Conservation (phyloP, 164 flowering plant genomes). For the grape (Vitis vinifera) region ASM3070453v1 NC_081818.1:5806501-5807000, state of each 20-base stretch:
- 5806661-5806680: slow-evolving; percentile 20
- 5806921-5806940: slow-evolving; percentile 39
- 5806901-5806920: slow-evolving; percentile 37
- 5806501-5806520: slow-evolving; percentile 47
- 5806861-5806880: slow-evolving; percentile 36
- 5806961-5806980: slow-evolving; percentile 35
- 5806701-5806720: slow-evolving; percentile 41
- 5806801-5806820: slow-evolving; percentile 44
- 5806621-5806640: slow-evolving; percentile 45
- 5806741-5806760: slow-evolving; percentile 20
- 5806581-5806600: slow-evolving; percentile 48
- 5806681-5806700: slow-evolving; percentile 40
- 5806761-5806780: slow-evolving; percentile 33
- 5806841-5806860: slow-evolving; percentile 19
- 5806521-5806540: slow-evolving; percentile 31
- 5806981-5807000: slow-evolving; percentile 39
- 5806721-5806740: slow-evolving; percentile 40
- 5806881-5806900: slow-evolving; percentile 40
- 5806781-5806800: slow-evolving; percentile 37
- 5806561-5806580: slow-evolving; percentile 32
- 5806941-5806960: slow-evolving; percentile 34
- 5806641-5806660: slow-evolving; percentile 27
- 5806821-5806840: slow-evolving; percentile 27
- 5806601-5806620: slow-evolving; percentile 47
- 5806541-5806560: slow-evolving; percentile 27